Conservation (phyloP, 164 flowering plant genomes). For the Cinnamomum micranthum region DNA sequence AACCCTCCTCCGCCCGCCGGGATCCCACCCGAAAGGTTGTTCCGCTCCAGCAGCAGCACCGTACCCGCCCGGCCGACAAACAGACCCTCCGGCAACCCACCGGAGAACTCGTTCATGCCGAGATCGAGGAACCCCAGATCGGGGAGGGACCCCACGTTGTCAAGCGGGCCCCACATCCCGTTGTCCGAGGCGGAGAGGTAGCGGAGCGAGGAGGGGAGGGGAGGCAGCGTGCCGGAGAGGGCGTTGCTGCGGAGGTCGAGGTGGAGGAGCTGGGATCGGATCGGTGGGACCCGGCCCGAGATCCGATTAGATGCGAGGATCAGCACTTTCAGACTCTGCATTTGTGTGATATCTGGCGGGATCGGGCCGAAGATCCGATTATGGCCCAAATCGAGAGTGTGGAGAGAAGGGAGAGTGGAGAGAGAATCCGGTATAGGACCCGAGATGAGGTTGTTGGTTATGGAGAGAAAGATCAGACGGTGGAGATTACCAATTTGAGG, state of each 20-base stretch:
- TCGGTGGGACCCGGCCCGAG: constrained; percentile 32
- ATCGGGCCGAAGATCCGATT: constrained; percentile 51
- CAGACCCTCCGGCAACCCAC: constrained; percentile 49
- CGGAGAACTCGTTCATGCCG: constrained; percentile 62
- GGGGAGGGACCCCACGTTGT: constrained; percentile 30
- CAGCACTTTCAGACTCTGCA: constrained; percentile 38
- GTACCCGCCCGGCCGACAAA: constrained; percentile 25
- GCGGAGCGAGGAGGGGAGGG: constrained; percentile 52
- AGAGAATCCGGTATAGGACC: constrained; percentile 53
- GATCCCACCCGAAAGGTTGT: constrained; percentile 50
- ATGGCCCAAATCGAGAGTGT: constrained; percentile 68
- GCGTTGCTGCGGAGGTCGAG: constrained; percentile 47
- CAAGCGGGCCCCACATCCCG: constrained; percentile 48
- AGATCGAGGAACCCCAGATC: constrained; percentile 56
- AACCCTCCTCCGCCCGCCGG: constrained; percentile 6
- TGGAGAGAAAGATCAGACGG: constrained; percentile 54
- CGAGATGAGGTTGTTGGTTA: constrained; percentile 53
- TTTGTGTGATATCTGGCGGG: constrained; percentile 30
- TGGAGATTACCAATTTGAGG: constrained; percentile 37
- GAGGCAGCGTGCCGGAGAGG: constrained; percentile 40
- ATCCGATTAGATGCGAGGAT: constrained; percentile 43
- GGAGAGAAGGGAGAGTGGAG: constrained; percentile 32
- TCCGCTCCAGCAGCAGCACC: constrained; percentile 57
- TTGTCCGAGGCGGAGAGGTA: constrained; percentile 56
- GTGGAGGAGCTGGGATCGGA: constrained; percentile 39